Conservation (phyloP, 2,329 filamentous ascomycete genomes). For the Geosmithia morbida region DNA sequence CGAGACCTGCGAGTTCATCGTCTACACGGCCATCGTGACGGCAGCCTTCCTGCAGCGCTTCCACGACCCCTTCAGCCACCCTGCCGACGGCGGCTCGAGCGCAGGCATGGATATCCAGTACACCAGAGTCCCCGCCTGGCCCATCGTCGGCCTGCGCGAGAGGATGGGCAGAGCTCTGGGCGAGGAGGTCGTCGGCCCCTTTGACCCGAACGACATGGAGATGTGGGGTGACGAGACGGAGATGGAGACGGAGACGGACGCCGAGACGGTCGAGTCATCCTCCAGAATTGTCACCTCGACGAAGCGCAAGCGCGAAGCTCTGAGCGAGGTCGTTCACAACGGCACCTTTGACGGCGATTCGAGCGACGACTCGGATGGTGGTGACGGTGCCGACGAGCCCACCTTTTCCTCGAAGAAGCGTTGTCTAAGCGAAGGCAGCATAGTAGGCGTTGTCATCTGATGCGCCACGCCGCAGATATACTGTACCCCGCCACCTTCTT, state of each 20-base stretch:
- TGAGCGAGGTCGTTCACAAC: constrained; percentile 21
- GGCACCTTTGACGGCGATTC: constrained; percentile 18
- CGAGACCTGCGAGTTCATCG: constrained; percentile 31
- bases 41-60: constrained; percentile 34
- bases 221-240: constrained; percentile 22
- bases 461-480: no score
- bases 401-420: constrained; percentile 16
- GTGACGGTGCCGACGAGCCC: constrained; percentile 17
- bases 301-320: constrained; percentile 20
- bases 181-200: constrained; percentile 29
- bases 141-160: constrained; percentile 38
- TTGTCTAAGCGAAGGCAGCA: constrained; percentile 14
- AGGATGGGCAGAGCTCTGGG: constrained; percentile 39
- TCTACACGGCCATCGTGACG: constrained; percentile 36
- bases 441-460: constrained; percentile 15
- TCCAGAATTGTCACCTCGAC: background rate
- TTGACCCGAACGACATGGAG: constrained; percentile 25
- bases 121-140: constrained; percentile 36
- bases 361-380: constrained; percentile 3
- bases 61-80: constrained; percentile 27
- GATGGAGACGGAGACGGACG: constrained; percentile 4
- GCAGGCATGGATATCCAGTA: constrained; percentile 29
- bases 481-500: no score
- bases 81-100: constrained; percentile 6
- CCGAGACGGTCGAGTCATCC: background rate